Evolutionary conservation across 768 basidiomycete genomes (phyloP), one percentile per base, ranked within the genome.

Genomic region (Lactifluus piperatus): DNA sequence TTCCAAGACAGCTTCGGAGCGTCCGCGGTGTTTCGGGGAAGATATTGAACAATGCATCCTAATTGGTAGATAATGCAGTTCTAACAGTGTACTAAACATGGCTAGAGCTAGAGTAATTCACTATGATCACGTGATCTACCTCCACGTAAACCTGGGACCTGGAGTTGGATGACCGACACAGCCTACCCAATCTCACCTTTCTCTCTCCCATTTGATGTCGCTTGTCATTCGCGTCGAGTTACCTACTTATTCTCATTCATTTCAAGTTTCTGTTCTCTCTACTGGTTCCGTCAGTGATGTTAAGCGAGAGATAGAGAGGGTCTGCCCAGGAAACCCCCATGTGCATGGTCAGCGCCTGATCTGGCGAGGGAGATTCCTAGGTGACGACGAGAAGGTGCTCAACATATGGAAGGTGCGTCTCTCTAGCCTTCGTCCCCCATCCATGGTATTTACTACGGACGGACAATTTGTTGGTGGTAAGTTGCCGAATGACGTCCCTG

Each of bases 321-420:
- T 72, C 24, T 91, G 89, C 67, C 70, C 76, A 18, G 89, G 89
- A 26, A 76, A 74, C 61, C 89, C 89, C 44, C 76, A 72, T 43
- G 75, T 80, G 18, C 81, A 82, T n/a, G 86, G 88, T 20, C 89
- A 91, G 71, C 77, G 85, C 58, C 76, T 91, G 58, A 84, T 91
- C 57, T 88, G 83, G 81, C 77, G 82, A 66, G 89, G 89, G 22
- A 80, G 88, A 47, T 76, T 77, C 66, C 74, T 91, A 37, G 72
- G 68, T 24, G 83, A 91, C 71, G 74, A 76, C 48, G 86, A 90
- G 75, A 79, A 75, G 65, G 75, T 91, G 16, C 73, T 76, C 56
- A 79, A 81, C 45, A 72, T 91, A 46, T 89, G 88, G 89, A 82
- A 82, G 80, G 85, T 84, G 64, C 66, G 77, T 65, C 37, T 43